Base-by-base conservation (phyloP, 2,329 filamentous ascomycete genomes). In the Sporothrix curviconia region DNA sequence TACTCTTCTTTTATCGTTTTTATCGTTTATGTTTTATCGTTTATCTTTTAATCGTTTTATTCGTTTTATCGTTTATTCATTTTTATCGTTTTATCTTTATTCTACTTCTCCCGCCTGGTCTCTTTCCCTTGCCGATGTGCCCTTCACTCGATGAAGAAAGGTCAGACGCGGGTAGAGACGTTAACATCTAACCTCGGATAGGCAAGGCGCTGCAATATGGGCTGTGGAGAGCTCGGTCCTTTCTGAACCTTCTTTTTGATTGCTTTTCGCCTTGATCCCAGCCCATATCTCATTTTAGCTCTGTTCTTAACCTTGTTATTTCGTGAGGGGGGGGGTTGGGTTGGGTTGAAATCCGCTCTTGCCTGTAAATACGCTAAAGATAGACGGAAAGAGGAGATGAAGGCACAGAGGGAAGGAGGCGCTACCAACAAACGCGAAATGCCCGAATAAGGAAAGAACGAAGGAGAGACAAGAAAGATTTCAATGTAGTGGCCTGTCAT, bases 141-240 rank as follows among this genome's bases (percentile, higher is more conserved):
- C 60, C 52, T 63, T 63, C 60, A 55, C 61, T 61, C 60, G 55
- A 63, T 60, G 58, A 50, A 63, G 61, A 59, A 61, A 59, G 59
- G 61, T 57, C 55, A 40, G 42, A 59, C 56, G 57, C 59, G 60
- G 60, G 59, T 57, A 62, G 60, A 58, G 55, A 61, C 57, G 59
- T 46, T 54, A 25, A 34, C 44, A 34, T 58, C 59, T 62, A 62
- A 55, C 57, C 59, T 58, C 44, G 59, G 59, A 62, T 55, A 57
- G 61, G 59, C 22, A 61, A 59, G 56, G 60, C 55, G 50, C 46
- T 50, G 39, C 54, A 40, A 36, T 34, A 28, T 25, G 17, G 9
- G 39, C 25, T 51, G 54, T 50, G 44, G 44, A 50, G 43, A 49
- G 36, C 36, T 17, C 28, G 30, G 19, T 30, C 2, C 25, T 11